Evolutionary conservation across 2,329 filamentous ascomycete genomes (phyloP).

Genomic region (Ceratocystis cacaofunesta): DNA sequence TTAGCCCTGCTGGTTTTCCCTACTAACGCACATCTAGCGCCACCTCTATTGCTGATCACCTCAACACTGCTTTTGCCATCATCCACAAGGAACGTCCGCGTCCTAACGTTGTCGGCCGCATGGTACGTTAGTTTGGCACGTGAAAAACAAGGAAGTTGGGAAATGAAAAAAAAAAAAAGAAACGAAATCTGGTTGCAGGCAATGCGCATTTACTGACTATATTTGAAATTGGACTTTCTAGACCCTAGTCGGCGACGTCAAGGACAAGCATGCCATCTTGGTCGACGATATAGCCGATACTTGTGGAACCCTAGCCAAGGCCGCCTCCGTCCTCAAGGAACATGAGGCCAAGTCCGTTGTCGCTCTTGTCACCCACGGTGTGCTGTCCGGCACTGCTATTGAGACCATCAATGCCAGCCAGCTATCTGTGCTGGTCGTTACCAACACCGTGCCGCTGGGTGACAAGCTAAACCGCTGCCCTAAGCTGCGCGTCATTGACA

Average conservation of each 20-base stretch:
- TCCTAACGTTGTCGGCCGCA: conserved; percentile 72
- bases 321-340: conserved; percentile 72
- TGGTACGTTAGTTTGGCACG: conserved; percentile 34
- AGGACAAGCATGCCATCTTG: conserved; percentile 81
- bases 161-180: too few species aligned
- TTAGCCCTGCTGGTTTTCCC: neutral
- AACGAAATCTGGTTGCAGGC: neutral
- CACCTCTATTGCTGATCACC: conserved; percentile 79
- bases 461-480: conserved; percentile 67
- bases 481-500: conserved; percentile 80
- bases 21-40: conserved; percentile 30
- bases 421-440: conserved; percentile 68
- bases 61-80: conserved; percentile 80
- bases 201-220: neutral
- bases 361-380: conserved; percentile 90
- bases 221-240: neutral
- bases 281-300: conserved; percentile 98
- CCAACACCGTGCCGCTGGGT: conserved; percentile 49
- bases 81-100: conserved; percentile 93
- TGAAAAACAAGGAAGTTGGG: too few species aligned
- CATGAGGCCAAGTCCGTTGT: conserved; percentile 79
- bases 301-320: conserved; percentile 58
- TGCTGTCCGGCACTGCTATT: conserved; percentile 76
- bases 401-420: conserved; percentile 69
- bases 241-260: conserved; percentile 75